Evolutionary conservation across 176 grass and related monocot species (phyloP), one percentile per base, ranked within the genome.

Genomic region (Tillandsia fasciculata): DNA sequence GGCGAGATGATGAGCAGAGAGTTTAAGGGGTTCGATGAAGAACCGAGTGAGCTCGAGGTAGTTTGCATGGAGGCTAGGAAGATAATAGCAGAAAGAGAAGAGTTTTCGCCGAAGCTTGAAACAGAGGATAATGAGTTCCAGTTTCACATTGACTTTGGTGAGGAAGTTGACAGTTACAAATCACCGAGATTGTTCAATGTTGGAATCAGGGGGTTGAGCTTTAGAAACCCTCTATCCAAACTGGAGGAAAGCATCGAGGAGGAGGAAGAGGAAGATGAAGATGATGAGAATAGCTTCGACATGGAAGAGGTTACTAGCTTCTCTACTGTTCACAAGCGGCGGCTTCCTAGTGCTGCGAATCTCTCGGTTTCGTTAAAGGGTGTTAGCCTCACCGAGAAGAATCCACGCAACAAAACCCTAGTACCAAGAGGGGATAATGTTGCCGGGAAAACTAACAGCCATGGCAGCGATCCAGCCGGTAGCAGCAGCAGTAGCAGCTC

Each of bases 1-100:
- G 87, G 87, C 2, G 83, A 86, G 58, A 83, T 90, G 83, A 90
- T 90, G 87, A 90, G 83, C 5, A 83, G 87, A 63, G 87, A 85
- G 58, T 83, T 83, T 68, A 83, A 58, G 63, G 83, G 83, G 18
- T 74, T 90, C 69, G 87, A 86, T 52, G 87, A 90, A 67, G 79
- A 82, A 18, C 87, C 87, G 18, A 90, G 87, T 74, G 63, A 90
- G 70, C 51, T 90, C 14, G 87, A 90, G 73, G 52, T 85, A 48
- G 59, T 90, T 13, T 90, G 87, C 81, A 86, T 90, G 76, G 79
- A 90, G 61, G 76, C 87, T 52, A 83, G 78, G 66, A 85, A 13
- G 26, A 73, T 64, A 29, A 53, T 85, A 74, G 72, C 52, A 28
- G 87, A 90, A 33, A 85, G 87, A 80, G 83, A 77, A 33, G 52